These are phyloP conservation scores for Venturia pyrina DNA, from an alignment of 2,329 filamentous ascomycete genomes.

Conservation along the genomic window DNA sequence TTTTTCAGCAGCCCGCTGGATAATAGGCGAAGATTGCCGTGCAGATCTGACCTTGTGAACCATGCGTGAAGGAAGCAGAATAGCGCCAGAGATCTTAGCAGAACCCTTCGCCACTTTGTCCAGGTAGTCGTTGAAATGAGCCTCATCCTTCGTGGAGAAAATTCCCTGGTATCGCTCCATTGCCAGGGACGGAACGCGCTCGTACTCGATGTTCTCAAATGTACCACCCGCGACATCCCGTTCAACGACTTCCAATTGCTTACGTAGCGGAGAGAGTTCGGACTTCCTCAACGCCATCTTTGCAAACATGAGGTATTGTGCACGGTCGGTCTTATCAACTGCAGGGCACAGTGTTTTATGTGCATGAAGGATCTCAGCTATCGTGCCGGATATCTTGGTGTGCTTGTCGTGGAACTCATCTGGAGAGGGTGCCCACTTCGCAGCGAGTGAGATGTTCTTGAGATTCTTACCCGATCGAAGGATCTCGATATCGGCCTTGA, in stretches of 20 bases:
- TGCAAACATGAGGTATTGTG: conserved; percentile 43
- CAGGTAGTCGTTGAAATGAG: conserved; percentile 42
- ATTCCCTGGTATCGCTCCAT: conserved; percentile 43
- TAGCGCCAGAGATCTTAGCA: conserved; percentile 45
- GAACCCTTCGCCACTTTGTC: conserved; percentile 38
- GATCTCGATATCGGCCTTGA: conserved; percentile 36
- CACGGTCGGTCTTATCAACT: conserved; percentile 26
- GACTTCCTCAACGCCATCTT: conserved; percentile 43
- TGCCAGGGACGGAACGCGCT: conserved; percentile 45
- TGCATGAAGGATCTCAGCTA: conserved; percentile 46
- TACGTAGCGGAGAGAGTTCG: conserved; percentile 42
- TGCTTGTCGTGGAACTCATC: conserved; percentile 48
- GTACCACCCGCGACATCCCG: conserved; percentile 38
- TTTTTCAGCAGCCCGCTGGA: conserved; percentile 19
- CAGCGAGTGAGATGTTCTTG: conserved; percentile 43
- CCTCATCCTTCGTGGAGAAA: conserved; percentile 42
- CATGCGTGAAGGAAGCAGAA: conserved; percentile 43
- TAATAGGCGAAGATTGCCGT: background rate
- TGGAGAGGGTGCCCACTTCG: conserved; percentile 50
- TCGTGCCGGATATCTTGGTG: conserved; percentile 46
- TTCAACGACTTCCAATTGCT: conserved; percentile 45
- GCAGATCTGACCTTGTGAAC: conserved; percentile 23
- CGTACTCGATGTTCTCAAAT: conserved; percentile 44
- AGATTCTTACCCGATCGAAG: conserved; percentile 32
- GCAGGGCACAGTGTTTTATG: conserved; percentile 23